Evolutionary conservation across 768 basidiomycete species (phyloP).

Genomic region (Kwoniella heveanensis): DNA sequence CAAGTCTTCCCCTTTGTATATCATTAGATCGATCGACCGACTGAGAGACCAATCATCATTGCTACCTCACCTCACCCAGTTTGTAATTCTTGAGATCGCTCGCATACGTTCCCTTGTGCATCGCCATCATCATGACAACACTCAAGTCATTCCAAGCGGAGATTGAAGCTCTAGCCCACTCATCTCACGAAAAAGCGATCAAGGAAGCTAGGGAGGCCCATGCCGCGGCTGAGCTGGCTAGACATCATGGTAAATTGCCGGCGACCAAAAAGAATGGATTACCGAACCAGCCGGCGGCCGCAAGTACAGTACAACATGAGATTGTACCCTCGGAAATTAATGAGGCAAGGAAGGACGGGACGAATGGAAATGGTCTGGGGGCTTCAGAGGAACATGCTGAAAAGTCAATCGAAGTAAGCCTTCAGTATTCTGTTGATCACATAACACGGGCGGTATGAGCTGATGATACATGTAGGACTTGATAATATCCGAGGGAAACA

Average conservation of each 20-base stretch:
- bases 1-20: no score
- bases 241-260: conserved; percentile 46
- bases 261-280: conserved; percentile 4
- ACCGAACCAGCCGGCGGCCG: not conserved
- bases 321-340: no score
- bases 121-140: conserved; percentile 36
- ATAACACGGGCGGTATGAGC: no score
- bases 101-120: not conserved
- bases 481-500: conserved; percentile 23
- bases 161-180: conserved; percentile 42
- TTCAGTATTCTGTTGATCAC: not conserved
- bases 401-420: conserved; percentile 38
- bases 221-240: conserved; percentile 43
- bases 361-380: not conserved
- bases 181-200: conserved; percentile 34
- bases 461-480: no score
- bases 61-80: not conserved
- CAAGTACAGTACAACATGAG: no score
- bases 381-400: conserved; percentile 24
- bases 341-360: not conserved
- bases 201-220: conserved; percentile 39
- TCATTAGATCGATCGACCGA: no score
- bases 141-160: conserved; percentile 55
- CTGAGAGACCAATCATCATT: no score
- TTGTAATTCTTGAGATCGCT: no score